A percentile compares a stretch with the other conserved stretches of the same genome.
Conservation (phyloP, 208 protist genomes). For the Kentomonas sorsogonicus region DNA sequence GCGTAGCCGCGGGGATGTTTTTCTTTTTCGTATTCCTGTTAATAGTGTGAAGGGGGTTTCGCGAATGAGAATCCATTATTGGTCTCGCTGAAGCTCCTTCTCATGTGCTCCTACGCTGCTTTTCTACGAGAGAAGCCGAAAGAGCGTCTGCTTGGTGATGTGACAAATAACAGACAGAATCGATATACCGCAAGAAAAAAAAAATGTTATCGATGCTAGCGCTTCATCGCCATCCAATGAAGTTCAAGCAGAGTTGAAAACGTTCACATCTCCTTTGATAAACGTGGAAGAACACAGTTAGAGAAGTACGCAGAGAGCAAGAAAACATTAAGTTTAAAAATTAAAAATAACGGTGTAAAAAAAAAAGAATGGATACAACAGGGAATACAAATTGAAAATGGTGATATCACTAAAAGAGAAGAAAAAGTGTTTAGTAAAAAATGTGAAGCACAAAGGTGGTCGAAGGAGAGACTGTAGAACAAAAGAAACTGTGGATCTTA, state of each 20-base stretch:
- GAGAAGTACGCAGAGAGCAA: neutral
- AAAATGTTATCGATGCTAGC: too few species aligned
- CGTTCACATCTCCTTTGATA: too few species aligned
- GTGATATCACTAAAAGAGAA: neutral
- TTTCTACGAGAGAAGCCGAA: too few species aligned
- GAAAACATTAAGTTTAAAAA: conserved; percentile 8
- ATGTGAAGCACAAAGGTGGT: too few species aligned
- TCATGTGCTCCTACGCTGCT: too few species aligned
- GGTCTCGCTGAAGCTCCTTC: too few species aligned
- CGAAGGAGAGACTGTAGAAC: too few species aligned
- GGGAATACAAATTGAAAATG: neutral
- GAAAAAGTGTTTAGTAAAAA: conserved; percentile 1
- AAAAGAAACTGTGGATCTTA: conserved; percentile 92
- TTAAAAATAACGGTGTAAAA: conserved; percentile 11
- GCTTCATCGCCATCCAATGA: too few species aligned
- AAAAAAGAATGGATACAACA: conserved; percentile 1
- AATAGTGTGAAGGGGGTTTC: too few species aligned
- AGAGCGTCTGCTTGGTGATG: too few species aligned
- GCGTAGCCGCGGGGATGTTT: neutral
- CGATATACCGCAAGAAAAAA: neutral
- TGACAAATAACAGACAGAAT: neutral
- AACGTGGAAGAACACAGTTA: conserved; percentile 12
- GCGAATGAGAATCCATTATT: conserved; percentile 10
- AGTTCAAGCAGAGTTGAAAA: too few species aligned
- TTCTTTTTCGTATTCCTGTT: too few species aligned